Conservation (phyloP, 2,329 filamentous ascomycete species). For the Chaetothyriales sp. region DNA sequence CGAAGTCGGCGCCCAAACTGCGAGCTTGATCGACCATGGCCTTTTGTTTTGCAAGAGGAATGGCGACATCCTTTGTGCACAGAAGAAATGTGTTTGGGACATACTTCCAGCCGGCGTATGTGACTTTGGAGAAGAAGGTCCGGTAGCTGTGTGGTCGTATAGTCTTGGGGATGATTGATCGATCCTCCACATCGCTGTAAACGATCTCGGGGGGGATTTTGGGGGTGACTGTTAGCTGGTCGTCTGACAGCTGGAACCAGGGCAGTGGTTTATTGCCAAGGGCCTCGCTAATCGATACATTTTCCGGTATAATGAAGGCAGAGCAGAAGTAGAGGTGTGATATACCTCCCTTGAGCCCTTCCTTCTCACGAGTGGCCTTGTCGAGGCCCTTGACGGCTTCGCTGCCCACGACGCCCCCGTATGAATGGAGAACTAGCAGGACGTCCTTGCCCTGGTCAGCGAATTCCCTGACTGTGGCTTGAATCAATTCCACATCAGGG, state of each 20-base stretch:
- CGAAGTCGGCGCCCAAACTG: conserved; percentile 19
- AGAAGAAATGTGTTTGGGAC: conserved; percentile 28
- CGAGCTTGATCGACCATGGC: conserved; percentile 22
- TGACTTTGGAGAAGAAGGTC: conserved; percentile 19
- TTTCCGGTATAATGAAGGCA: conserved; percentile 24
- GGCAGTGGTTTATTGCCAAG: conserved; percentile 3
- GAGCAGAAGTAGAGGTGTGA: conserved; percentile 21
- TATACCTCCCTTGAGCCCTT: conserved; percentile 20
- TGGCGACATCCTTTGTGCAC: conserved; percentile 27
- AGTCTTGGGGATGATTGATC: conserved; percentile 12
- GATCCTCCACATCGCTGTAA: conserved; percentile 23
- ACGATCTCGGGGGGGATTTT: conserved; percentile 16
- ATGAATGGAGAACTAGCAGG: conserved; percentile 22
- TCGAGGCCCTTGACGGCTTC: conserved; percentile 20
- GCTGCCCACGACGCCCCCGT: conserved; percentile 22
- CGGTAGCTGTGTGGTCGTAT: conserved; percentile 21
- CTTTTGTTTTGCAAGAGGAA: conserved; percentile 24
- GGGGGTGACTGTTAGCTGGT: conserved; percentile 4
- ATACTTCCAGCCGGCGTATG: conserved; percentile 25
- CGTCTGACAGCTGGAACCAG: conserved; percentile 9
- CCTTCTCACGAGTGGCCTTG: conserved; percentile 13
- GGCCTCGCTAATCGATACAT: conserved; percentile 5
- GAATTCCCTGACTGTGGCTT: conserved; percentile 14
- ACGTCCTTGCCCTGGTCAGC: conserved; percentile 20
- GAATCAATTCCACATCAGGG: conserved; percentile 24